phyloP scores from a whole-genome alignment of 495 filamentous ascomycete genomes.

The Aspergillus hancockii region DNA sequence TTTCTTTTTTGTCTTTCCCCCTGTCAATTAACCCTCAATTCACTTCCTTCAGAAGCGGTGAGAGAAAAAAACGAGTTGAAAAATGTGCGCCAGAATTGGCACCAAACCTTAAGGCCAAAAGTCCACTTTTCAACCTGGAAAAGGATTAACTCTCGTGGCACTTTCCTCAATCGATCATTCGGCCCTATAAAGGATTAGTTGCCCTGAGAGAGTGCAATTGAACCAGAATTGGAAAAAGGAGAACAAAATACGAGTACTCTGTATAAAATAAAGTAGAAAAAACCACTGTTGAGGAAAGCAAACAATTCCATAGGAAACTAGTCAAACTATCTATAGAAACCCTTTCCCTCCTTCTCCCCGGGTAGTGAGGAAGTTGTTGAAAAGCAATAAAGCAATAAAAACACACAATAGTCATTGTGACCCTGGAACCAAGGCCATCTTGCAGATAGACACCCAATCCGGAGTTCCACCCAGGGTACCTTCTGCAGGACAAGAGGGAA shows the following conservation, averaged over 20 bases:
- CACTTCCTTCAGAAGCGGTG: neutral
- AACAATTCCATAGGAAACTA: neutral
- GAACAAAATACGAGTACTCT: neutral
- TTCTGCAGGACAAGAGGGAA: slow-evolving; percentile 1
- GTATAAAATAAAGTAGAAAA: neutral
- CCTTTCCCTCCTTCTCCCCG: neutral
- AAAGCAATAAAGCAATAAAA: neutral
- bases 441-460: neutral
- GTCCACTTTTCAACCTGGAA: neutral
- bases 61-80: neutral
- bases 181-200: neutral
- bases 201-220: neutral
- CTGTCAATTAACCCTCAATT: neutral
- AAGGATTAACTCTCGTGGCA: slow-evolving; percentile 4
- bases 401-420: neutral
- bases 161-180: neutral
- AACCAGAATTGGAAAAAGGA: neutral
- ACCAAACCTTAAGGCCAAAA: neutral
- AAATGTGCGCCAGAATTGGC: slow-evolving; percentile 4
- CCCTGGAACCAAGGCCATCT: neutral
- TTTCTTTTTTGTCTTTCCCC: neutral
- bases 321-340: neutral
- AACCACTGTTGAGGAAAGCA: neutral
- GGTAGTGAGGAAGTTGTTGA: too few relatives aligned
- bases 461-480: neutral